phyloP scores from a whole-genome alignment of 2,329 filamentous ascomycete genomes.

The Pseudogymnoascus pannorum region DNA sequence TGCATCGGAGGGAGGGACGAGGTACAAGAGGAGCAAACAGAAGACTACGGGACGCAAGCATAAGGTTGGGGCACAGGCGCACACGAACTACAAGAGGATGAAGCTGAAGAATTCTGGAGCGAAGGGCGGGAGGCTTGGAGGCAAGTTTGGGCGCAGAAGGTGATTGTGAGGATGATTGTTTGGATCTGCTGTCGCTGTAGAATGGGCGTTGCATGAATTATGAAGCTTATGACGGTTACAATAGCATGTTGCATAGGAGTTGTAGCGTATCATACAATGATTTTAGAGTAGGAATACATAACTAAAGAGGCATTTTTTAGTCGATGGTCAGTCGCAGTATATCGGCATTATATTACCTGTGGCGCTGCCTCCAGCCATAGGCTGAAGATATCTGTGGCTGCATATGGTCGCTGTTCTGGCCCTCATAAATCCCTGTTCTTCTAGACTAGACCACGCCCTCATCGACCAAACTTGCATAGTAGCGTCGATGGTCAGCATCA shows the following conservation, averaged over 20 bases:
- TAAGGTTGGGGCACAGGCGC: conserved; percentile 57
- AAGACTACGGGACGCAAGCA: conserved; percentile 25
- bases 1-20: conserved; percentile 29
- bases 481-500: background rate
- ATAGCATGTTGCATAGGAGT: background rate
- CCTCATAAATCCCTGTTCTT: conserved; percentile 5
- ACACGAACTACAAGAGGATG: conserved; percentile 59
- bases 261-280: background rate
- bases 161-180: conserved; percentile 15
- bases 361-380: background rate
- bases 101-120: conserved; percentile 55
- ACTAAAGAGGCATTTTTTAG: background rate
- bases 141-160: conserved; percentile 48
- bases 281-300: background rate
- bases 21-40: conserved; percentile 26
- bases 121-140: conserved; percentile 55
- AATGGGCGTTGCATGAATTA: background rate
- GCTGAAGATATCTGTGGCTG: background rate
- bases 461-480: background rate
- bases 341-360: background rate
- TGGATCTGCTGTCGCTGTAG: background rate
- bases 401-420: background rate
- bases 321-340: background rate
- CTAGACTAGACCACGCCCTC: background rate
- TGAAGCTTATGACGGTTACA: background rate